phyloP scores from a whole-genome alignment of 202 grass and related monocot species.

The Carex arenaria region DNA sequence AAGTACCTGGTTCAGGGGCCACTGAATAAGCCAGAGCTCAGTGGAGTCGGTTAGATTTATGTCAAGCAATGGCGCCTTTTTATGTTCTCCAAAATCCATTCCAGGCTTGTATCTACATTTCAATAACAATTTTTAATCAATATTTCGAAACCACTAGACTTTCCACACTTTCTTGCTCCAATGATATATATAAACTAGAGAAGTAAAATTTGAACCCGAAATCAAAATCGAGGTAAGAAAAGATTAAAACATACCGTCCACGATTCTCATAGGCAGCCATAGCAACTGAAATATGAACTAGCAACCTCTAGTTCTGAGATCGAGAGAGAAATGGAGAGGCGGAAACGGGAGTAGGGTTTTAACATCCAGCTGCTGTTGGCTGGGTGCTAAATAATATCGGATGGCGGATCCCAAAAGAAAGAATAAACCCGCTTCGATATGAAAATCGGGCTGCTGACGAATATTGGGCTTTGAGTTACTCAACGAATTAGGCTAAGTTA shows the following conservation, averaged over 20 bases:
- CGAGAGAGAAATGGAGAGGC: not conserved
- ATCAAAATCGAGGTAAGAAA: not conserved
- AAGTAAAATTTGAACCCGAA: not conserved
- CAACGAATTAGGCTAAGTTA: not conserved
- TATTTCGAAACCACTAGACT: not conserved
- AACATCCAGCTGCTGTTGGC: not conserved
- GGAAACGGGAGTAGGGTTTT: constrained; percentile 9
- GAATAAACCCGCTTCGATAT: not conserved
- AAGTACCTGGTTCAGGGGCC: constrained; percentile 59
- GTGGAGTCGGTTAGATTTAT: constrained; percentile 48
- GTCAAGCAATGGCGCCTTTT: constrained; percentile 36
- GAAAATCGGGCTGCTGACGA: not conserved
- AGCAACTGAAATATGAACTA: not conserved
- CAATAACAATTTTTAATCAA: not conserved
- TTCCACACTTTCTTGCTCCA: not conserved
- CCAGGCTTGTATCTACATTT: constrained; percentile 63
- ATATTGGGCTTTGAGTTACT: not conserved
- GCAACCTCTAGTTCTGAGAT: not conserved
- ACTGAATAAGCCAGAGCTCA: constrained; percentile 91
- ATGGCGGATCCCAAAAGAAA: not conserved
- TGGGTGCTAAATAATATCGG: not conserved
- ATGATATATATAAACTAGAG: not conserved
- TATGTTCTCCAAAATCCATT: constrained; percentile 36
- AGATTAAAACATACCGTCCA: not conserved
- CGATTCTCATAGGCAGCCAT: not conserved